phyloP scores from a whole-genome alignment of 352 stramenopile species.

The Globisporangium rhizosaccharum region DNA sequence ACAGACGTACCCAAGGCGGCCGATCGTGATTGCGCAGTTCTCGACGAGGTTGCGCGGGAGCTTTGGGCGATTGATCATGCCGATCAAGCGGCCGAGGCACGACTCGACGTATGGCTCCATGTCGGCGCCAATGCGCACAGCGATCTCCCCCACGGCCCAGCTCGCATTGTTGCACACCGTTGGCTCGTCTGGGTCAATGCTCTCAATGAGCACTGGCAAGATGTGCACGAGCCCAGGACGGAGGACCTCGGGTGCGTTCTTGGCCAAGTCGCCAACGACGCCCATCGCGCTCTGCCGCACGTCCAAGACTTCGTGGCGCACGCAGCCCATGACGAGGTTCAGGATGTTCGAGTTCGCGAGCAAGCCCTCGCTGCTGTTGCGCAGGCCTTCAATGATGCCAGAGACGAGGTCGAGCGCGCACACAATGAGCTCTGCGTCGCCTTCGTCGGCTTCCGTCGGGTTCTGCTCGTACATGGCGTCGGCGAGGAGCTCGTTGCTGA shows the following conservation, averaged over 20 bases:
- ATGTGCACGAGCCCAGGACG: conserved; percentile 68
- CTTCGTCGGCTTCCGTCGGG: conserved; percentile 72
- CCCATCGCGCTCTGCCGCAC: conserved; percentile 88
- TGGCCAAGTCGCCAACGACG: conserved; percentile 86
- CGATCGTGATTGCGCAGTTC: conserved; percentile 89
- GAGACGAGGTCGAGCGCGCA: conserved; percentile 87
- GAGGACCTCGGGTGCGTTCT: conserved; percentile 71
- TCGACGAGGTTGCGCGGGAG: conserved; percentile 85
- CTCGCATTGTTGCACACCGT: conserved; percentile 92
- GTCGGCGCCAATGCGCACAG: conserved; percentile 74
- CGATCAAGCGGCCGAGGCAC: conserved; percentile 61
- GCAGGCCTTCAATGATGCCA: conserved; percentile 85
- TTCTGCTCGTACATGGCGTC: conserved; percentile 78
- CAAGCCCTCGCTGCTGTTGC: conserved; percentile 67
- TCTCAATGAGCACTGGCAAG: conserved; percentile 82
- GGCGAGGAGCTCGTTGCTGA: conserved; percentile 80
- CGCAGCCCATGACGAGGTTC: conserved; percentile 83
- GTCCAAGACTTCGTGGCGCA: conserved; percentile 83
- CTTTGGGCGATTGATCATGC: conserved; percentile 87
- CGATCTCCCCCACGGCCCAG: conserved; percentile 89
- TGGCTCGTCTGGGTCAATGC: conserved; percentile 82
- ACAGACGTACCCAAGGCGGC: conserved; percentile 82
- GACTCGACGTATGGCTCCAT: conserved; percentile 81
- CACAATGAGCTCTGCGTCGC: conserved; percentile 87
- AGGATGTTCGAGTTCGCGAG: conserved; percentile 82